Conservation (phyloP, 164 flowering plant species). For the Malania oleifera region DNA sequence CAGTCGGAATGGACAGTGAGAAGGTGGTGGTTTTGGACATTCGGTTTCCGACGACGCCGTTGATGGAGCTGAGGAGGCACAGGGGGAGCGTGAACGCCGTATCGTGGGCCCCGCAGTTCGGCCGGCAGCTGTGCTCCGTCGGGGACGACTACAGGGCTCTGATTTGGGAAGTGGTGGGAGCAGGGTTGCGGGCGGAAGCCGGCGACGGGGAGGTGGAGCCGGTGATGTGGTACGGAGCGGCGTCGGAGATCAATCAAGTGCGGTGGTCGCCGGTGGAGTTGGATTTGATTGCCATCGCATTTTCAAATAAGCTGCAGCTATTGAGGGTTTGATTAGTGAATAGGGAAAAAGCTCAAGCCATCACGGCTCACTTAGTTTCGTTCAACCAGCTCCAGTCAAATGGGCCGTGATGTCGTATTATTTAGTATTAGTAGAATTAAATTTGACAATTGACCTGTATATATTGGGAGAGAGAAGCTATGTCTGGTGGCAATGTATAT, state of each 20-base stretch:
- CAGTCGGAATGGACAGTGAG: constrained; percentile 32
- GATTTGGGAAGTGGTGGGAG: constrained; percentile 29
- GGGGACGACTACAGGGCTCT: constrained; percentile 35
- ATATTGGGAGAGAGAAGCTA: too few relatives aligned
- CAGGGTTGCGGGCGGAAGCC: neutral
- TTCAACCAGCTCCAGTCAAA: too few relatives aligned
- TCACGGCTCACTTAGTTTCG: too few relatives aligned
- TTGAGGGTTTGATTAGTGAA: constrained; percentile 26
- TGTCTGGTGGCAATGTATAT: too few relatives aligned
- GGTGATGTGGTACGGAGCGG: constrained; percentile 23
- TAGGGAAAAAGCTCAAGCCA: too few relatives aligned
- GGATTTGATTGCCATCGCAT: constrained; percentile 35
- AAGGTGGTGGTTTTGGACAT: constrained; percentile 37
- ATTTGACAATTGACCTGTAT: too few relatives aligned
- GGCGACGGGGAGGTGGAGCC: constrained; percentile 18
- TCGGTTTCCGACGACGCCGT: constrained; percentile 27
- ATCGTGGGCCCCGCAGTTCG: constrained; percentile 26
- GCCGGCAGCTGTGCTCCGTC: constrained; percentile 29
- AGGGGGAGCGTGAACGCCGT: constrained; percentile 29
- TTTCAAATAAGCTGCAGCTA: constrained; percentile 28
- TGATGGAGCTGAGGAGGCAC: constrained; percentile 32
- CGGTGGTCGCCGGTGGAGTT: constrained; percentile 30
- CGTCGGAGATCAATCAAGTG: constrained; percentile 32
- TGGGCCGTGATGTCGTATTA: too few relatives aligned
- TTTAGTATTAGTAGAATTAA: too few relatives aligned